Conservation (phyloP, 2,329 filamentous ascomycete species). For the Fusarium duplospermum region DNA sequence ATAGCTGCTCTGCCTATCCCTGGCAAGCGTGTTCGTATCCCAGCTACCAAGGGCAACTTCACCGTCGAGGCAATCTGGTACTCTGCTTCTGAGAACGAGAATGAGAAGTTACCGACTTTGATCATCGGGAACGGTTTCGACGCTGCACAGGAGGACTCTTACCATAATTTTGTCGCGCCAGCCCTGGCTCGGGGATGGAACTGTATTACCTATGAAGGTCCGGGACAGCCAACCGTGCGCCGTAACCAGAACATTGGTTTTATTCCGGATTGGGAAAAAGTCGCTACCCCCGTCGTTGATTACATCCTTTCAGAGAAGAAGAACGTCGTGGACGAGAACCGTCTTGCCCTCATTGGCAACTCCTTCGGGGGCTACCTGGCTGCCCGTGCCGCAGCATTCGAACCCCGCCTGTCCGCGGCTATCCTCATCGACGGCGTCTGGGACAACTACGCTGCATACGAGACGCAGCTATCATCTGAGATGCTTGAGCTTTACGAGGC, state of each 20-base stretch:
- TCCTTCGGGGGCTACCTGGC: slow-evolving; percentile 31
- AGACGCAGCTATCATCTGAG: neutral
- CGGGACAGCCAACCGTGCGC: slow-evolving; percentile 23
- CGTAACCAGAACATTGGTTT: slow-evolving; percentile 23
- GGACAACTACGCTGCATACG: slow-evolving; percentile 27
- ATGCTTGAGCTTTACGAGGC: slow-evolving; percentile 5
- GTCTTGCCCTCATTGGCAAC: slow-evolving; percentile 3
- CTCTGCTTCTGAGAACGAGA: slow-evolving; percentile 4
- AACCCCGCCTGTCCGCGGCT: slow-evolving; percentile 7
- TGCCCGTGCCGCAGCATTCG: slow-evolving; percentile 27
- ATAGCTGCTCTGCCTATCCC: slow-evolving; percentile 50
- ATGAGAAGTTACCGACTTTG: slow-evolving; percentile 9
- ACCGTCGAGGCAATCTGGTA: slow-evolving; percentile 53
- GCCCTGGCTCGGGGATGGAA: slow-evolving; percentile 26
- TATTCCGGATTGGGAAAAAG: slow-evolving; percentile 30
- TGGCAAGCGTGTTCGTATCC: slow-evolving; percentile 50
- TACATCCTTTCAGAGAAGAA: slow-evolving; percentile 6
- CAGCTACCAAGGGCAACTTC: slow-evolving; percentile 40
- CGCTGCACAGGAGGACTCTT: slow-evolving; percentile 28
- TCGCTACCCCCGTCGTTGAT: slow-evolving; percentile 15
- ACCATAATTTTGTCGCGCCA: slow-evolving; percentile 3
- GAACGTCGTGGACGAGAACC: neutral
- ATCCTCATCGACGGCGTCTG: slow-evolving; percentile 23
- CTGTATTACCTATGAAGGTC: slow-evolving; percentile 19
- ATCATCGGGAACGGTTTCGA: slow-evolving; percentile 25